Conservation (phyloP, 2,329 filamentous ascomycete genomes). For the Amauroascus niger region DNA sequence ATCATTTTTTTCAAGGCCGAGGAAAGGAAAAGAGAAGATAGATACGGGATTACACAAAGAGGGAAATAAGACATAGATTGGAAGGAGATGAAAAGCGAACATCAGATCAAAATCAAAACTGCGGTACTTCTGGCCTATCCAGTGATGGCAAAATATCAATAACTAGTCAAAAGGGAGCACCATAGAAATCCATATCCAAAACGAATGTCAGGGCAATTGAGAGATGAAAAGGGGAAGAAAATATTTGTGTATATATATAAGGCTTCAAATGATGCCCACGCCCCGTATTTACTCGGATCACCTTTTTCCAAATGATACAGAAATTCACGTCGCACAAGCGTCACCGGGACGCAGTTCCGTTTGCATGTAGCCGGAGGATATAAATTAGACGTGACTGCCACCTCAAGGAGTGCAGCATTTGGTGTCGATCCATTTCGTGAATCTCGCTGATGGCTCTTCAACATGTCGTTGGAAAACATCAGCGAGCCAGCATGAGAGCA, state of each 20-base stretch:
- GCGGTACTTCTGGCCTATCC: too few species aligned
- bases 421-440: constrained; percentile 43
- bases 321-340: not conserved
- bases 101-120: too few species aligned
- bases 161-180: too few species aligned
- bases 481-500: constrained; percentile 44
- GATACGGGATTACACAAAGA: too few species aligned
- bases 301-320: not conserved
- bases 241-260: not conserved
- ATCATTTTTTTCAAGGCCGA: not conserved
- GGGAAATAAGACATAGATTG: too few species aligned
- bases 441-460: constrained; percentile 43
- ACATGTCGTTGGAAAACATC: constrained; percentile 52
- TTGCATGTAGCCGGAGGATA: not conserved
- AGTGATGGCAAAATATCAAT: too few species aligned
- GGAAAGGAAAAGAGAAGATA: too few species aligned
- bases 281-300: not conserved
- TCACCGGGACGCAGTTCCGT: not conserved
- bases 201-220: too few species aligned
- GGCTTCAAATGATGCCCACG: not conserved
- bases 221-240: not conserved
- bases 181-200: not conserved
- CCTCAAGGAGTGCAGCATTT: constrained; percentile 9
- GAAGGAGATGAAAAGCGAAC: too few species aligned
- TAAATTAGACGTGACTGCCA: not conserved